These are phyloP conservation scores for Graphium sp. DNA, from an alignment of 2,329 filamentous ascomycete genomes.

Conservation along the genomic window DNA sequence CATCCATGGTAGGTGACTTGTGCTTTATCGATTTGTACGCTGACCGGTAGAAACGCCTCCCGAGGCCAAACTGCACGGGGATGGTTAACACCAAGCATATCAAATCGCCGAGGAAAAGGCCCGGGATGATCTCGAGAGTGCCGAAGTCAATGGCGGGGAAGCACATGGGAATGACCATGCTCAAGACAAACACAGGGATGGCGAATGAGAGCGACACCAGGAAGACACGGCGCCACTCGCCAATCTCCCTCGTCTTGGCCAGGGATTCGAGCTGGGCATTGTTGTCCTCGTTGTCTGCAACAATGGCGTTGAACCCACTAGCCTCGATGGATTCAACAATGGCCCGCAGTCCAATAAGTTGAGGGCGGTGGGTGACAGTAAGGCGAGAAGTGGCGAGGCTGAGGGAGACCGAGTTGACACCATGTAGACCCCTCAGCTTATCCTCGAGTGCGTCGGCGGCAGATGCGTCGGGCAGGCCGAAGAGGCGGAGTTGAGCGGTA, in stretches of 20 bases:
- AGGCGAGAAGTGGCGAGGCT: slow-evolving; percentile 60
- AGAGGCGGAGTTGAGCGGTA: slow-evolving; percentile 67
- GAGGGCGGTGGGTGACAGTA: slow-evolving; percentile 55
- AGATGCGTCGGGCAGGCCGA: slow-evolving; percentile 56
- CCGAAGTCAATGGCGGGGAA: slow-evolving; percentile 65
- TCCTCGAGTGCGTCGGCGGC: slow-evolving; percentile 59
- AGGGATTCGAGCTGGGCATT: slow-evolving; percentile 92
- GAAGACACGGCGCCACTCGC: slow-evolving; percentile 79
- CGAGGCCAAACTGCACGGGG: slow-evolving; percentile 92
- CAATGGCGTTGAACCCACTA: slow-evolving; percentile 73
- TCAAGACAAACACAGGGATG: slow-evolving; percentile 76
- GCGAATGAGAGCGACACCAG: slow-evolving; percentile 64
- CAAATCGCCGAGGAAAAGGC: slow-evolving; percentile 77
- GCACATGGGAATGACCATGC: slow-evolving; percentile 89
- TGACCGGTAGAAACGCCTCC: slow-evolving; percentile 81
- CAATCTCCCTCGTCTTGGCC: slow-evolving; percentile 90
- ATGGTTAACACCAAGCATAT: slow-evolving; percentile 72
- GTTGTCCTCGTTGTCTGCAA: slow-evolving; percentile 87
- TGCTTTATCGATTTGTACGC: slow-evolving; percentile 91
- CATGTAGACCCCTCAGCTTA: slow-evolving; percentile 44
- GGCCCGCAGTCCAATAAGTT: slow-evolving; percentile 58
- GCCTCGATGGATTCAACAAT: slow-evolving; percentile 71
- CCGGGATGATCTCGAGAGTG: slow-evolving; percentile 44
- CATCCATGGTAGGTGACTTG: slow-evolving; percentile 90
- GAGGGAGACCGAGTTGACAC: slow-evolving; percentile 58